These are phyloP conservation scores for Tricholoma terreum DNA, from an alignment of 768 basidiomycete species.

Conservation along the genomic window DNA sequence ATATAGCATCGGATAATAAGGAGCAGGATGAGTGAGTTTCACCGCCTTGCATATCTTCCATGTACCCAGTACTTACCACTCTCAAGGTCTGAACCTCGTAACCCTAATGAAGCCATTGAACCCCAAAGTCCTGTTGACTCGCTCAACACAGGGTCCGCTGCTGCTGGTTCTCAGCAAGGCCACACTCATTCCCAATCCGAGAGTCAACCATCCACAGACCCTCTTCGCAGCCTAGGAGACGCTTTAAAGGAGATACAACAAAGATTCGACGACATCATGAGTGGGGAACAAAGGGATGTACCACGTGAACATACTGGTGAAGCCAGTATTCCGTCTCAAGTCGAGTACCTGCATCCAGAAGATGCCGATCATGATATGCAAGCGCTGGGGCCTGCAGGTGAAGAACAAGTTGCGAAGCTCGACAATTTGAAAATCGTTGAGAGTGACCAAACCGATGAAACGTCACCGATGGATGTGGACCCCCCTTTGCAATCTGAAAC, in stretches of 20 bases:
- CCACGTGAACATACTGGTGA: conserved; percentile 37
- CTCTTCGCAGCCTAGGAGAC: conserved; percentile 80
- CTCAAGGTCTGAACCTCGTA: background rate
- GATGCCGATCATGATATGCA: conserved; percentile 75
- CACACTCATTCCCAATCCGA: conserved; percentile 38
- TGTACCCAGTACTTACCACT: background rate
- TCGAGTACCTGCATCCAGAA: conserved; percentile 78
- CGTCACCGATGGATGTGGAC: conserved; percentile 51
- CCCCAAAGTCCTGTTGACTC: conserved; percentile 11
- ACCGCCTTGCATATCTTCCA: background rate
- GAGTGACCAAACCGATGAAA: conserved; percentile 31
- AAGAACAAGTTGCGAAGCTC: conserved; percentile 80
- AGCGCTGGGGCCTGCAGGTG: conserved; percentile 82
- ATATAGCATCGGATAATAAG: conserved; percentile 26
- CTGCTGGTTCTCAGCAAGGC: conserved; percentile 46
- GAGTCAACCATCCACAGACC: conserved; percentile 42
- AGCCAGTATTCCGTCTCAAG: conserved; percentile 39
- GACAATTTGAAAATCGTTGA: conserved; percentile 76
- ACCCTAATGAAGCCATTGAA: conserved; percentile 8
- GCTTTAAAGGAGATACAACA: conserved; percentile 76
- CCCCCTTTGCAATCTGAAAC: conserved; percentile 21
- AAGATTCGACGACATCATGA: conserved; percentile 80
- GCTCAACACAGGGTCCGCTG: conserved; percentile 28
- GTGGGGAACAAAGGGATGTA: conserved; percentile 31
- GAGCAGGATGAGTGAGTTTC: conserved; percentile 10